Percentiles rank a stretch among this genome's conserved stretches.
These are phyloP conservation scores for Miamiensis avidus DNA, from an alignment of 169 alveolate genomes.

Conservation along the genomic window DNA sequence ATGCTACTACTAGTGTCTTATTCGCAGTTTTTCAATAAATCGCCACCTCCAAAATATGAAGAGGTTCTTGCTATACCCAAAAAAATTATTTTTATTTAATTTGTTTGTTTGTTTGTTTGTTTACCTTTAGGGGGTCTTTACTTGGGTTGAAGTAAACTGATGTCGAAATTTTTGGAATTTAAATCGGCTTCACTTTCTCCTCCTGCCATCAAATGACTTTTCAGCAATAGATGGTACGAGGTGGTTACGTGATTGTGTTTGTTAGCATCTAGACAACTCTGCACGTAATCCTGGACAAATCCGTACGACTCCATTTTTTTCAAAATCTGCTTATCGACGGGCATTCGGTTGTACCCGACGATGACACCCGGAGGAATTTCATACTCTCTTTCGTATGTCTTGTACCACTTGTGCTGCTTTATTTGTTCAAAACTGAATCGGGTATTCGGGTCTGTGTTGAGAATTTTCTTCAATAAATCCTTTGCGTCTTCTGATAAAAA, in stretches of 20 bases:
- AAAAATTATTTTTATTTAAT: too few relatives aligned
- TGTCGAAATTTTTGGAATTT: constrained; percentile 29
- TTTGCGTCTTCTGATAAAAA: constrained; percentile 84
- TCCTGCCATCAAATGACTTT: constrained; percentile 51
- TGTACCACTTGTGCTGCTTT: constrained; percentile 74
- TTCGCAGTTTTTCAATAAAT: too few relatives aligned
- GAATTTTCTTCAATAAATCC: constrained; percentile 76
- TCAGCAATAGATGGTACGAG: constrained; percentile 51
- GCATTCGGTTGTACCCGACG: constrained; percentile 39
- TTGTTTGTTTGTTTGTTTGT: too few relatives aligned
- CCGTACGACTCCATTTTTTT: constrained; percentile 57
- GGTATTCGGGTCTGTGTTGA: constrained; percentile 71
- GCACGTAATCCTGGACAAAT: constrained; percentile 48
- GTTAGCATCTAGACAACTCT: constrained; percentile 66
- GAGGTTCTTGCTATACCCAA: too few relatives aligned
- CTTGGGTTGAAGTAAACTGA: constrained; percentile 19
- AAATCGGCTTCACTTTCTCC: constrained; percentile 59
- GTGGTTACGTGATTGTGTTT: constrained; percentile 82
- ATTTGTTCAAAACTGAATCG: constrained; percentile 69
- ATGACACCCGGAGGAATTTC: constrained; percentile 54
- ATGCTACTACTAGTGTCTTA: too few relatives aligned
- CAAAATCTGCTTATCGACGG: constrained; percentile 52
- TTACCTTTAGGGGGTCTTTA: constrained; percentile 21
- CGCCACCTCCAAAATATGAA: too few relatives aligned
- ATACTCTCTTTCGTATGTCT: constrained; percentile 46